Base-by-base conservation (phyloP, 371 early-diverging fungal species). In the Umbelopsis sp. region DNA sequence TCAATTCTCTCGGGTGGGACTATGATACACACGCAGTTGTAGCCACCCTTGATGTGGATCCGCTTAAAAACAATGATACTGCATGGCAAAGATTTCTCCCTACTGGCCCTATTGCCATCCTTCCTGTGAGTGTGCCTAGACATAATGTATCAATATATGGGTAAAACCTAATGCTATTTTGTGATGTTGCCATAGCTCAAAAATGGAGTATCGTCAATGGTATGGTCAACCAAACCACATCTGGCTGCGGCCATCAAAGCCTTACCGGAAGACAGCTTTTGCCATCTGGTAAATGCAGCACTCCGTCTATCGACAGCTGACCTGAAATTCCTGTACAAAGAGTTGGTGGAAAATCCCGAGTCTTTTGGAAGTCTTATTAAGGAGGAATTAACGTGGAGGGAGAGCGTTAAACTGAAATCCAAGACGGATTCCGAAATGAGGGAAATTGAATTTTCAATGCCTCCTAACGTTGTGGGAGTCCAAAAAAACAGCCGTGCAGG, bases 31-130 rank as follows among this genome's bases (percentile, higher is more conserved):
- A 89, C 63, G 98, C 96, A 32, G 76, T 97, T 12, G 98, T 97
- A 0, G 98, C 95, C 8, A 96, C 96, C 4, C 79, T 98, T n/a
- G 75, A 87, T 63, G 44, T 76, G 35, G 80, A 83, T 64, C 52
- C 72, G 32, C 48, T 53, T 9, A 68, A 80, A 45, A 82, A 81
- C 22, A 91, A 91, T 53, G 70, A 75, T 38, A 89, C 93, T 0
- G 97, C 97, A 1, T 98, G 91, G 88, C 98, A 98, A 79, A 82
- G 97, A 65, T 98, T 98, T 74, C 82, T 98, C 57, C 98, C 98
- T 0, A 91, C 93, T 0, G 98, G 98, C 0, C 96, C 98, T 0
- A 86, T 98, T 53, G 98, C 98, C 0, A 77, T 97, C 80, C 81
- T 98, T 52, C 98, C 98, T 16, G 90, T 93, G 85, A 72, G 79